Evolutionary conservation across 1,284 basidiomycete genomes (phyloP).

Genomic region (Boletellus sp.): DNA sequence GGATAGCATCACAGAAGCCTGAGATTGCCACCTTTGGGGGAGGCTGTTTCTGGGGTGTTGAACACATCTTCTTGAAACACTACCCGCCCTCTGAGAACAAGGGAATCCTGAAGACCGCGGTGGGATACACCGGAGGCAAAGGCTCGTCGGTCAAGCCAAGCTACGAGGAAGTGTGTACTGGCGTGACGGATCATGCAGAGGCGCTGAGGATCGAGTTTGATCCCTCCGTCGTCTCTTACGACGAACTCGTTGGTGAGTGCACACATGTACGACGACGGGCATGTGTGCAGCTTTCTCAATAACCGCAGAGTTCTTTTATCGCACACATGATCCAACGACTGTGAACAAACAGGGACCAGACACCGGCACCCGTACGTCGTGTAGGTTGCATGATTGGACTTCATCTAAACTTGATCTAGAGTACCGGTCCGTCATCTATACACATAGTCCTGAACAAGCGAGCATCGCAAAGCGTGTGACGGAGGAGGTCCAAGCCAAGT

Average conservation of each 20-base stretch:
- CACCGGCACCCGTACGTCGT: slow-evolving; percentile 65
- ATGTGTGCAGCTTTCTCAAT: not conserved
- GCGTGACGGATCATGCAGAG: slow-evolving; percentile 87
- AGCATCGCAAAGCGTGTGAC: slow-evolving; percentile 77
- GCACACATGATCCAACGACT: slow-evolving; percentile 93
- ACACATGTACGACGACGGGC: not conserved
- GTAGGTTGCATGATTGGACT: not conserved
- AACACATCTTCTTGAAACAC: slow-evolving; percentile 84
- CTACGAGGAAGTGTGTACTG: slow-evolving; percentile 80
- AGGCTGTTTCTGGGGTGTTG: slow-evolving; percentile 84
- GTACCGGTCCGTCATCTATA: slow-evolving; percentile 94
- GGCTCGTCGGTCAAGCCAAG: slow-evolving; percentile 51
- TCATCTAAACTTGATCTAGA: slow-evolving; percentile 45
- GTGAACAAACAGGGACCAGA: slow-evolving; percentile 77
- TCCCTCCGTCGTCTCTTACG: slow-evolving; percentile 73
- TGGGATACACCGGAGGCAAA: slow-evolving; percentile 82
- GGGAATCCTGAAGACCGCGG: slow-evolving; percentile 66
- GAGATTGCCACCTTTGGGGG: slow-evolving; percentile 77
- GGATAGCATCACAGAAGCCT: slow-evolving; percentile 26
- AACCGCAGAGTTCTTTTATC: slow-evolving; percentile 80
- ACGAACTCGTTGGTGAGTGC: slow-evolving; percentile 72
- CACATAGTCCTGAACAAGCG: slow-evolving; percentile 73
- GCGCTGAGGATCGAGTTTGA: slow-evolving; percentile 86
- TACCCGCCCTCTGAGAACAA: slow-evolving; percentile 66
- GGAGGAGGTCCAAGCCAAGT: slow-evolving; percentile 80